Evolutionary conservation across 139 green algal species (phyloP).

Genomic region (Micromonas pusilla): DNA sequence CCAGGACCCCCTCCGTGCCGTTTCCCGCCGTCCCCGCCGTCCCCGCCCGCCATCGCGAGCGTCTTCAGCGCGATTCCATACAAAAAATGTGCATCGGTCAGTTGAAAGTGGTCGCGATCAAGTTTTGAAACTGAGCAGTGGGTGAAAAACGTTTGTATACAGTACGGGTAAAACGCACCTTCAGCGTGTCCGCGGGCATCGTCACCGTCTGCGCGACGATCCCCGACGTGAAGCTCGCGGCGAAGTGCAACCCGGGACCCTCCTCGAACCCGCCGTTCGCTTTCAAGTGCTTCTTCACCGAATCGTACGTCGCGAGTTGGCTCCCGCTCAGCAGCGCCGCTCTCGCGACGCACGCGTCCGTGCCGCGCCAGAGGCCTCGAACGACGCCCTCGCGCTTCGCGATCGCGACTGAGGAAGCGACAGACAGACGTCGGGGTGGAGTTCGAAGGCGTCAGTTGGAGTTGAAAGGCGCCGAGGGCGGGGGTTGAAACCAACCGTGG

Average conservation of each 20-base stretch:
- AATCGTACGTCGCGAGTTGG: slow-evolving; percentile 35
- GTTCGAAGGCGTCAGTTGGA: too few species aligned
- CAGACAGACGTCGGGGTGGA: too few species aligned
- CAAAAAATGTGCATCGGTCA: too few species aligned
- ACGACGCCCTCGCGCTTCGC: slow-evolving; percentile 9
- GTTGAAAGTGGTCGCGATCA: too few species aligned
- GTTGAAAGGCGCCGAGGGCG: too few species aligned
- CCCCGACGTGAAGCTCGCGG: slow-evolving; percentile 16
- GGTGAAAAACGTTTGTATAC: too few species aligned
- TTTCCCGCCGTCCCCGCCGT: not conserved
- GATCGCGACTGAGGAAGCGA: slow-evolving; percentile 4
- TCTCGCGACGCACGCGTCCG: slow-evolving; percentile 18
- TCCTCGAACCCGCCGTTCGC: not conserved
- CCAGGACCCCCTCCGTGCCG: not conserved
- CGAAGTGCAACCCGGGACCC: slow-evolving; percentile 22
- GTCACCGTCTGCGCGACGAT: slow-evolving; percentile 34
- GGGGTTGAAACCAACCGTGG: too few species aligned
- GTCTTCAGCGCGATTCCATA: too few species aligned
- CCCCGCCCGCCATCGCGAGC: slow-evolving; percentile 19
- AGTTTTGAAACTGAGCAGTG: too few species aligned
- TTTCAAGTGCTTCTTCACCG: slow-evolving; percentile 13
- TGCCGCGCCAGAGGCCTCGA: slow-evolving; percentile 24
- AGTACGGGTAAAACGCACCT: too few species aligned
- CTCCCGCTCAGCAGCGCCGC: slow-evolving; percentile 21
- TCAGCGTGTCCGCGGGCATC: slow-evolving; percentile 30